Base-by-base conservation (phyloP, 2,329 filamentous ascomycete genomes). In the Rhinocladiella similis region DNA sequence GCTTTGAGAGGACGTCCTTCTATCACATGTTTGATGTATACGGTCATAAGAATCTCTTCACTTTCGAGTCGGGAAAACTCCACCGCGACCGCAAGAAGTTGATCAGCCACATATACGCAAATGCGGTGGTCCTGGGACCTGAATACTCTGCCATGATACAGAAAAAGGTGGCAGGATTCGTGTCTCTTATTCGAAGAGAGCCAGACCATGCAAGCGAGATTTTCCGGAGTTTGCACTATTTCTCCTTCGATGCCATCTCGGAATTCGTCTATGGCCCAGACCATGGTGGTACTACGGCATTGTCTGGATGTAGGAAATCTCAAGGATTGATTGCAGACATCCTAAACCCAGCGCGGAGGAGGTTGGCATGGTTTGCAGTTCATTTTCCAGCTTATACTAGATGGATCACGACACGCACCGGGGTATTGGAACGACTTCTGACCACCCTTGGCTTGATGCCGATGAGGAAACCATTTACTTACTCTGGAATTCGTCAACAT, bases 1-100 rank as follows among this genome's bases (percentile, higher is more conserved):
- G 74, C 0, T 83, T 78, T 53, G 79, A 77, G 39, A 67, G 79
- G 38, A 80, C 80, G 0, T 46, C 50, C 1, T 83, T 83, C 62
- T 83, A 83, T 53, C 73, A 75, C 43, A 82, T 83, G 77, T 83
- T 83, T 56, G 79, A 82, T 59, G 77, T 48, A 18, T 64, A 65
- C 39, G 63, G 63, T 9, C 57, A 51, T 9, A 60, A 75, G 64
- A 82, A 83, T 51, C 62, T 83, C 1, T 83, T 83, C 63, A 80
- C 78, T 0, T 82, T 83, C 57, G 68, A 69, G 5, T 69, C 72
- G 0, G 69, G 70, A 0, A 72, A 71, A 27, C 69, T 73, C 1
- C 80, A 83, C 64, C 72, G 71, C 0, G 73, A 78, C 1, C 67
- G 81, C 16, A 83, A 83, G 69, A 83, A 81, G 61, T 56, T 65